Base-by-base conservation (phyloP, 176 grass and related monocot genomes). In the Triticum urartu region DNA sequence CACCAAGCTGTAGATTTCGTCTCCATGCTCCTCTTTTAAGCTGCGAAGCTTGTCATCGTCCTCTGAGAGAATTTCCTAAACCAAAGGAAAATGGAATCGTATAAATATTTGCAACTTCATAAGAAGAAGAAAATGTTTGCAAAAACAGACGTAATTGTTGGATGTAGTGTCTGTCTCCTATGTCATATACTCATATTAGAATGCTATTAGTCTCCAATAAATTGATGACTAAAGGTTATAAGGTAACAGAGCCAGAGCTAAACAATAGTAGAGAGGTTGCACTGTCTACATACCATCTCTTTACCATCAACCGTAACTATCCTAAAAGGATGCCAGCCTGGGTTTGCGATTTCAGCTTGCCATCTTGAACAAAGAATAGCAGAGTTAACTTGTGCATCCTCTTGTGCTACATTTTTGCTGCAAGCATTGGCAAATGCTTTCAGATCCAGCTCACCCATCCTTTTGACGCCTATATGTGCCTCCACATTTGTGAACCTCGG, bases 391-490 rank as follows among this genome's bases (percentile, higher is more conserved):
- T 91, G 69, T 42, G 64, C 79, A 20, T 94, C 87, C 7, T 78
- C 81, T 32, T 39, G 28, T 43, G 77, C 5, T 25, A 60, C 87
- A 61, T 78, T 91, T 26, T 22, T 28, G 15, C 21, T 81, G 56
- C 81, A 94, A 14, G 81, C 84, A 69, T 71, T 70, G 6, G 66
- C 74, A 74, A 91, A 91, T 25, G 63, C 75, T 83, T 64, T 91
- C 18, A 59, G 70, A 66, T 94, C 92, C 79, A 89, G 81, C 58
- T 91, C 89, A 2, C 92, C 89, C 87, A 91, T 86, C 64, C 89
- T 80, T 47, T 87, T 94, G 33, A 94, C 5, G 14, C n/a, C 11
- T 26, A 73, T 73, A 45, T 73, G 6, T 45, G 2, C 22, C 70
- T 11, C 39, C 1, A 2, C 39, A 26, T 25, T 45, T 15, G n/a